phyloP scores from a whole-genome alignment of 495 filamentous ascomycete genomes.

The Chaetomium fimeti region DNA sequence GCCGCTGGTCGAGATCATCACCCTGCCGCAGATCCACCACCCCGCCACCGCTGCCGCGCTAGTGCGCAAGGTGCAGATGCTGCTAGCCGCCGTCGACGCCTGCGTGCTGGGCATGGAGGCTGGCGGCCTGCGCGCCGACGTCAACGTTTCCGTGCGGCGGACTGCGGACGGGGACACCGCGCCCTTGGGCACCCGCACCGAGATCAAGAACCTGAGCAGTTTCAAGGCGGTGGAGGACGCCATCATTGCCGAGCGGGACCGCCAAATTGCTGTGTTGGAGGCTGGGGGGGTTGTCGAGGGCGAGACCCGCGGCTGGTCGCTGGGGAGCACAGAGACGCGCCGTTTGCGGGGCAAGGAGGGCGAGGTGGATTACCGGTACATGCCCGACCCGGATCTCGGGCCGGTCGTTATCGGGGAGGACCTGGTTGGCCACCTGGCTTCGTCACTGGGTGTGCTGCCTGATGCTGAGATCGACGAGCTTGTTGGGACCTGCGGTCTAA shows the following conservation, averaged over 20 bases:
- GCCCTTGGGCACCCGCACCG: conserved; percentile 78
- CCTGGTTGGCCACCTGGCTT: conserved; percentile 60
- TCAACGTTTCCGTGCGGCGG: conserved; percentile 85
- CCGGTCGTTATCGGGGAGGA: conserved; percentile 73
- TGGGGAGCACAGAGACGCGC: conserved; percentile 74
- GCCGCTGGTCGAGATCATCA: conserved; percentile 94
- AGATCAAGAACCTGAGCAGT: conserved; percentile 96
- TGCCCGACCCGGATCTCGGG: conserved; percentile 92
- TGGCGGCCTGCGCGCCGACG: conserved; percentile 86
- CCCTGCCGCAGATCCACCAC: conserved; percentile 77
- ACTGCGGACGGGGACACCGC: conserved; percentile 40
- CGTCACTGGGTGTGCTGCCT: conserved; percentile 63
- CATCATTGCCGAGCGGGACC: conserved; percentile 82
- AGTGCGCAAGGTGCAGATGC: conserved; percentile 82
- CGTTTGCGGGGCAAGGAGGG: conserved; percentile 89
- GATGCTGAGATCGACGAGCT: conserved; percentile 66
- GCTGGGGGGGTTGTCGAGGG: conserved; percentile 73
- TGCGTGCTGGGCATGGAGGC: conserved; percentile 89
- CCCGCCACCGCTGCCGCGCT: conserved; percentile 81
- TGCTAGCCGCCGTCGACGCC: conserved; percentile 76
- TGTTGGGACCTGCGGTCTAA: conserved; percentile 59
- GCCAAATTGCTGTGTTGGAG: conserved; percentile 81
- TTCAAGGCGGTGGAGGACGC: conserved; percentile 95
- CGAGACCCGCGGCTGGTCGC: conserved; percentile 91
- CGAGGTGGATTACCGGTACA: conserved; percentile 95